A percentile compares a stretch with the other conserved stretches of the same genome.
These are phyloP conservation scores for Pythium sukuiense DNA, from an alignment of 352 stramenopile species.

Conservation along the genomic window DNA sequence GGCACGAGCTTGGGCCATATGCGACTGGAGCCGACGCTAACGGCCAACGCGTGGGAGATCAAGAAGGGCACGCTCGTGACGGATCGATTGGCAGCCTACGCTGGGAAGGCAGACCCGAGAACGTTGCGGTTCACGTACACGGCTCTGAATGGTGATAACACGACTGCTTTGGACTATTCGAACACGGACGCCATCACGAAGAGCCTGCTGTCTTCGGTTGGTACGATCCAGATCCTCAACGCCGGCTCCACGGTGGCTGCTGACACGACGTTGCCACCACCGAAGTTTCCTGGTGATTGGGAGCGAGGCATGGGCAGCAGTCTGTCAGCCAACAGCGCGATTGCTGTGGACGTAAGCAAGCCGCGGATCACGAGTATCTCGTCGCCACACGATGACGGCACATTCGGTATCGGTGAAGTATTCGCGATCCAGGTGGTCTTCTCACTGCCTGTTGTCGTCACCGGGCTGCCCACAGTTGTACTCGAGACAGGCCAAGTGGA, in stretches of 20 bases:
- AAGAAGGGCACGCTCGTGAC: constrained; percentile 46
- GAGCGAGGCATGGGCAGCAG: constrained; percentile 60
- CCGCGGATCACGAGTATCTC: constrained; percentile 53
- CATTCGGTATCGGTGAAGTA: constrained; percentile 69
- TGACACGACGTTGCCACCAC: constrained; percentile 53
- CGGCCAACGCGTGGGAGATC: constrained; percentile 62
- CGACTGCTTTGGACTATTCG: constrained; percentile 62
- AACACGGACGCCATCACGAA: constrained; percentile 55
- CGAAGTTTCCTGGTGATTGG: constrained; percentile 53
- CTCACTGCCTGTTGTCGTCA: constrained; percentile 57
- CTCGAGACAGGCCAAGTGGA: constrained; percentile 65
- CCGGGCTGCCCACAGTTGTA: constrained; percentile 56
- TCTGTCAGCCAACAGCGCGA: constrained; percentile 42
- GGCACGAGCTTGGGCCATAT: constrained; percentile 43
- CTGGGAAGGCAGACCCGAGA: constrained; percentile 28
- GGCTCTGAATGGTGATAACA: constrained; percentile 56
- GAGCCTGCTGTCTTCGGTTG: constrained; percentile 30
- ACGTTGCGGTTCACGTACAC: constrained; percentile 70
- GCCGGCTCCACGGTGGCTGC: constrained; percentile 28
- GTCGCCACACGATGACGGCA: constrained; percentile 57
- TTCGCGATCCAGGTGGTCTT: constrained; percentile 80
- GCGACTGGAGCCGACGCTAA: constrained; percentile 43
- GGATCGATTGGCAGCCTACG: constrained; percentile 42
- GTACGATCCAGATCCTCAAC: constrained; percentile 42
- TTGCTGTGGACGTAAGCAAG: constrained; percentile 55